Conservation (phyloP, 2,329 filamentous ascomycete genomes). For the Diaporthe sp. region DNA sequence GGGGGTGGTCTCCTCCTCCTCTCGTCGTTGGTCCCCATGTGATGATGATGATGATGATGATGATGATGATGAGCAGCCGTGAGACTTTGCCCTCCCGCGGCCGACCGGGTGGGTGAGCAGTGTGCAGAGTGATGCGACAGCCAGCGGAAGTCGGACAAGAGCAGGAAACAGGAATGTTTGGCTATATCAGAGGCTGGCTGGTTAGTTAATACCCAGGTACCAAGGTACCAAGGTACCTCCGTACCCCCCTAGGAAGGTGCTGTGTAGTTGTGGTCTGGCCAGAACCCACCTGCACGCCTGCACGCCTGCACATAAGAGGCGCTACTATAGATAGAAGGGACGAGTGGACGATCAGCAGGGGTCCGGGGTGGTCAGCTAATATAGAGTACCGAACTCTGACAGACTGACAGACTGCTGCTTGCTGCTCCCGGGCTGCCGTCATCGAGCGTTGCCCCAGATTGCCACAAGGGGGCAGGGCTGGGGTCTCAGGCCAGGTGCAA, state of each 20-base stretch:
- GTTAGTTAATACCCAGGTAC: too few species aligned
- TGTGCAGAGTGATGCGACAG: not conserved
- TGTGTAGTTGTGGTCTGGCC: not conserved
- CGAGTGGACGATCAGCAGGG: not conserved
- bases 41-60: too few species aligned
- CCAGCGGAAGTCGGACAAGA: constrained; percentile 22
- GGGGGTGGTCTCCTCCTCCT: too few species aligned
- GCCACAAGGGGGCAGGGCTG: not conserved
- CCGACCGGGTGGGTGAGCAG: too few species aligned
- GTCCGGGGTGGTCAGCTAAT: not conserved
- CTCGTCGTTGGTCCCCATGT: not conserved
- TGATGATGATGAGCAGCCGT: too few species aligned
- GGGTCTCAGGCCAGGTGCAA: not conserved
- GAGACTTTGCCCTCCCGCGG: not conserved
- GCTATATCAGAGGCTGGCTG: constrained; percentile 3
- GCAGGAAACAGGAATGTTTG: constrained; percentile 18
- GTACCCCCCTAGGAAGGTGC: not conserved
- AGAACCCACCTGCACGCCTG: not conserved
- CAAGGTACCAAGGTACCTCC: too few species aligned
- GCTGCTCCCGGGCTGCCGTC: not conserved
- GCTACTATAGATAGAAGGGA: constrained; percentile 1
- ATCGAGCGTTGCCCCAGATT: constrained; percentile 8
- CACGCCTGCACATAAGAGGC: too few species aligned
- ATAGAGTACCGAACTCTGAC: constrained; percentile 21
- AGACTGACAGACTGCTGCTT: constrained; percentile 6